Conservation (phyloP, 495 filamentous ascomycete species). For the Talaromyces liani region DNA sequence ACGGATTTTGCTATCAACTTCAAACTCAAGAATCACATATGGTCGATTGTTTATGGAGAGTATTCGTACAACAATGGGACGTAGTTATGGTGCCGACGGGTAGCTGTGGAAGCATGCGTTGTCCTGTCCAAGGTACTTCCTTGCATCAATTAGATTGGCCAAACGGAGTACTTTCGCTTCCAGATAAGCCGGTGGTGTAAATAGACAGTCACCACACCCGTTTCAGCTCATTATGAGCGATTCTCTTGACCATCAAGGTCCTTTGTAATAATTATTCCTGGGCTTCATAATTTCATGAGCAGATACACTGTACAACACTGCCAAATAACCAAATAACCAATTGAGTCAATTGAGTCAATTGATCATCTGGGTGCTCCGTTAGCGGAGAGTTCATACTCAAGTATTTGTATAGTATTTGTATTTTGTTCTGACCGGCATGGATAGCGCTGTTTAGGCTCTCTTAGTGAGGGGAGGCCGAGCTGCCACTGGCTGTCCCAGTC, state of each 20-base stretch:
- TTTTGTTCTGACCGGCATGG: background rate
- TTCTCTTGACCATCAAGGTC: background rate
- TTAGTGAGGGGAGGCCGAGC: slow-evolving; percentile 1
- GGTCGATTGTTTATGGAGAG: background rate
- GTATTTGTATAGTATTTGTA: background rate
- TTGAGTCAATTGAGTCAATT: background rate
- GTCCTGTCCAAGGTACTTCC: background rate
- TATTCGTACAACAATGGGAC: background rate
- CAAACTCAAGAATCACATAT: too few relatives aligned
- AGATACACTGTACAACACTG: background rate
- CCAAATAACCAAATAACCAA: background rate
- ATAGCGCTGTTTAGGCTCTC: background rate
- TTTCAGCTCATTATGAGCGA: background rate
- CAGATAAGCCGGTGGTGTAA: background rate
- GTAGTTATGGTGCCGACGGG: background rate
- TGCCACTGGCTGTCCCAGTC: background rate
- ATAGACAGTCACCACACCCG: background rate
- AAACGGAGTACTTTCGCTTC: background rate
- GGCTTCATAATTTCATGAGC: background rate
- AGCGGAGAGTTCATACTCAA: background rate
- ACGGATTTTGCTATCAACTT: background rate
- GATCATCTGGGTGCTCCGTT: background rate
- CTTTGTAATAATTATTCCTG: background rate
- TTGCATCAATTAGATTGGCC: background rate
- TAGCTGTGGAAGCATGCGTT: background rate